Evolutionary conservation across 352 stramenopile species (phyloP).

Genomic region (Thraustochytrium striatum): DNA sequence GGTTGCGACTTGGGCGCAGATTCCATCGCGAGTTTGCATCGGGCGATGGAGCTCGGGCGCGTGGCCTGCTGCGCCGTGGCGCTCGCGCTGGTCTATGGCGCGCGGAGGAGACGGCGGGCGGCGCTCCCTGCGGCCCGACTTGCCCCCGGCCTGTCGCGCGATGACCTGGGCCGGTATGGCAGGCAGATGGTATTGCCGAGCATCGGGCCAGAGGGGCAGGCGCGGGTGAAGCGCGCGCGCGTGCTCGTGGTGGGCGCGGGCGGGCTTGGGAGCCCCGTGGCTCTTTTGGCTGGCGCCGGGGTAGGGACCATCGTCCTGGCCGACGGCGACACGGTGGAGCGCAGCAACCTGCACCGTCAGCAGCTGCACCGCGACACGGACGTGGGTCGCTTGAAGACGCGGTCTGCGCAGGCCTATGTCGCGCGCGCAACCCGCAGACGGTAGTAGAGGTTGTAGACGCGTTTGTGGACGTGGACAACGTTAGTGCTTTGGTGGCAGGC

Average conservation of each 20-base stretch:
- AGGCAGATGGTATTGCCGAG: constrained; percentile 87
- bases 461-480: neutral
- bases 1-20: too few species aligned
- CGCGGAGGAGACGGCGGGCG: too few species aligned
- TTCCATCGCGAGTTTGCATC: too few species aligned
- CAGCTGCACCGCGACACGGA: constrained; percentile 81
- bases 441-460: neutral
- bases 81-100: too few species aligned
- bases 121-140: neutral
- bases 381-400: constrained; percentile 78
- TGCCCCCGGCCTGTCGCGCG: neutral
- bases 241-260: constrained; percentile 88
- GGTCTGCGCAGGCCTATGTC: constrained; percentile 65
- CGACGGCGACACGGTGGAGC: constrained; percentile 89
- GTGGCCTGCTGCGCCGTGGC: too few species aligned
- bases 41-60: too few species aligned
- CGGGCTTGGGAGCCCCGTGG: constrained; percentile 87
- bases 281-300: constrained; percentile 89
- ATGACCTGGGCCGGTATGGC: constrained; percentile 68
- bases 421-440: neutral
- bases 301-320: constrained; percentile 85
- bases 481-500: constrained; percentile 61
- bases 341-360: constrained; percentile 94
- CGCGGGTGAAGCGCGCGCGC: constrained; percentile 65
- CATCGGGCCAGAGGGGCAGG: constrained; percentile 80